Evolutionary conservation across 371 early-diverging fungal species (phyloP).

Genomic region (Blakeslea trispora): DNA sequence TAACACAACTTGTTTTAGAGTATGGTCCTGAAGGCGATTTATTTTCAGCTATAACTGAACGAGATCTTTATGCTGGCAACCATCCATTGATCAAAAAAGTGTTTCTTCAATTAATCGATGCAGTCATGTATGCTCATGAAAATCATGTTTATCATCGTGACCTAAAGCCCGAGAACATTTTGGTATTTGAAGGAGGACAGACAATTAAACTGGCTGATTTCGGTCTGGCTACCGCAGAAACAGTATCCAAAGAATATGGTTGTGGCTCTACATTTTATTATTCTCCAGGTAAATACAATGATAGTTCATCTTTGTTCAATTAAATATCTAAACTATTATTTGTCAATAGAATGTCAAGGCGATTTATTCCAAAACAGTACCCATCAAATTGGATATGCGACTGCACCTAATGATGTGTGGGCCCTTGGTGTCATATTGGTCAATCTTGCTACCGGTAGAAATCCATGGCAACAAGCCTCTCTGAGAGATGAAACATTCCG

Average conservation of each 20-base stretch:
- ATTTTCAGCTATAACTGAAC: slow-evolving; percentile 66
- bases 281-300: slow-evolving; percentile 61
- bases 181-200: slow-evolving; percentile 48
- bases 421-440: slow-evolving; percentile 83
- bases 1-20: slow-evolving; percentile 73
- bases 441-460: slow-evolving; percentile 74
- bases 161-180: slow-evolving; percentile 73
- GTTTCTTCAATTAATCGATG: slow-evolving; percentile 60
- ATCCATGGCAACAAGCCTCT: slow-evolving; percentile 82
- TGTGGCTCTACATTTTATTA: slow-evolving; percentile 93
- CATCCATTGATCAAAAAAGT: slow-evolving; percentile 54
- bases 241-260: slow-evolving; percentile 77
- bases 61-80: slow-evolving; percentile 52
- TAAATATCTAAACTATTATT: not conserved
- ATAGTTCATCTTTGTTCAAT: not conserved
- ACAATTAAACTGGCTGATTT: slow-evolving; percentile 90
- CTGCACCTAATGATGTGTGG: slow-evolving; percentile 85
- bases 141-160: slow-evolving; percentile 72
- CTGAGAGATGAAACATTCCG: slow-evolving; percentile 74
- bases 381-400: slow-evolving; percentile 52
- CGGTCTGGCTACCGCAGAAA: slow-evolving; percentile 85
- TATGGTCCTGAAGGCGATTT: slow-evolving; percentile 71
- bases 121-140: slow-evolving; percentile 61
- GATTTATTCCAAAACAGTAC: slow-evolving; percentile 46
- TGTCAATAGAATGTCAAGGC: slow-evolving; percentile 71